Base-by-base conservation (phyloP, 2,329 filamentous ascomycete genomes). In the Fusarium falciforme region DNA sequence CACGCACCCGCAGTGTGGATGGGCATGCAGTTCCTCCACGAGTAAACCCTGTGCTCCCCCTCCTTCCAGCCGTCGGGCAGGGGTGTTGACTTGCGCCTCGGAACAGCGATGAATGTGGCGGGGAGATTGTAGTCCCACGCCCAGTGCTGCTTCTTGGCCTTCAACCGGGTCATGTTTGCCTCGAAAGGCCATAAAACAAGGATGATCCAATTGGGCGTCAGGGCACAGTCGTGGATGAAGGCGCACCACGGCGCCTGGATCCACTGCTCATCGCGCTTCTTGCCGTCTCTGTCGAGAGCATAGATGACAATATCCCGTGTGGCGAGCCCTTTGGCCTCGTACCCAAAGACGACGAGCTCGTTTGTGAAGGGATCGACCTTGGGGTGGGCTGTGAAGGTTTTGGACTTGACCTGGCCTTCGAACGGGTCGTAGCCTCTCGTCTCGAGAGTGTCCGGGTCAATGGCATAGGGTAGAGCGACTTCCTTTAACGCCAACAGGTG, bases 1-100 rank as follows among this genome's bases (percentile, higher is more conserved):
- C 72, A 75, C 0, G 71, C 72, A 2, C 68, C 20, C 0, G 60
- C 68, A 0, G 71, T 31, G n/a, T 75, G 72, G 16, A 54, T 31
- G 17, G 27, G 49, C 25, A 54, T 33, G 27, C 49, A 54, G 16
- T 29, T 29, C 27, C 29, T 31, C 49, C 49, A 54, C 17, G 49
- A 42, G 49, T 54, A 54, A 17, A 54, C 49, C 25, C 49, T 29
- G 27, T 54, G 27, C 17, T 54, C 49, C 2, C 27, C 27, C 27
- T 29, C 14, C 11, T 29, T 31, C 49, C 49, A 54, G 2, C 49
- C 49, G 5, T 12, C 14, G 8, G 49, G 49, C 17, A 54, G 25
- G 11, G 25, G 49, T 22, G 49, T 31, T 5, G 49, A 6, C 49
- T 42, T 42, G 40, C 49, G 27, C 27, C 49, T 54, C 3, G 49